Base-by-base conservation (phyloP, 2,329 filamentous ascomycete genomes). In the Verticillium tricorpus region DNA sequence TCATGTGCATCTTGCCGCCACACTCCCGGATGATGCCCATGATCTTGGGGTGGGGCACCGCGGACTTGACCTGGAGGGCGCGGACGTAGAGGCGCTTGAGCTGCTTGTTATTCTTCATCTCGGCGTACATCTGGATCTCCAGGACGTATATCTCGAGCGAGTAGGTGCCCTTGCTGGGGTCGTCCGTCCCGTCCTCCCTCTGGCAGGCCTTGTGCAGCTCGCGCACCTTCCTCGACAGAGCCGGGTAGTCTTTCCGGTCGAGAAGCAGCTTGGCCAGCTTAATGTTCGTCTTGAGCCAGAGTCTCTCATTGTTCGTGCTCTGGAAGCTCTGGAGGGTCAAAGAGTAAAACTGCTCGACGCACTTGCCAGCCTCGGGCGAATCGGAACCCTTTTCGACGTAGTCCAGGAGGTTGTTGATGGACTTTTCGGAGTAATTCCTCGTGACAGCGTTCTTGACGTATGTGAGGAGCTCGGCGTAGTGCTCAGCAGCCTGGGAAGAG, bases 1-100 rank as follows among this genome's bases (percentile, higher is more conserved):
- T 95, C 95, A 99, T 98, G 80, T 98, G 93, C 95, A 99, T 99
- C 82, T 99, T 99, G 69, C 95, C 95, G 70, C 95, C 95, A 74
- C 95, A 99, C 79, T 99, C 95, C 60, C 94, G 90, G 72, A 99
- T 99, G 74, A 99, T 94, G 59, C 95, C 95, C 92, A 98, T 97
- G 74, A 99, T 97, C 78, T 97, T 96, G 63, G 95, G 95, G 77
- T 99, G 95, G 45, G 95, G 94, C 14, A 99, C 95, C 0, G 95
- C 95, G n/a, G 95, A 98, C 65, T 92, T 89, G 60, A 99, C 94
- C 67, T 90, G 90, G 58, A 99, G 84, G 5, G 95, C 95, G 64
- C 91, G 89, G 74, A 97, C 90, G 76, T 98, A 99, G 17, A 98
- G 82, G 15, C 89, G 83, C 82, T 98, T 98, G 62, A 99, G 82